Percentiles rank a stretch among this genome's conserved stretches.
Conservation (phyloP, 2,329 filamentous ascomycete species). For the Exophiala bonariae region DNA sequence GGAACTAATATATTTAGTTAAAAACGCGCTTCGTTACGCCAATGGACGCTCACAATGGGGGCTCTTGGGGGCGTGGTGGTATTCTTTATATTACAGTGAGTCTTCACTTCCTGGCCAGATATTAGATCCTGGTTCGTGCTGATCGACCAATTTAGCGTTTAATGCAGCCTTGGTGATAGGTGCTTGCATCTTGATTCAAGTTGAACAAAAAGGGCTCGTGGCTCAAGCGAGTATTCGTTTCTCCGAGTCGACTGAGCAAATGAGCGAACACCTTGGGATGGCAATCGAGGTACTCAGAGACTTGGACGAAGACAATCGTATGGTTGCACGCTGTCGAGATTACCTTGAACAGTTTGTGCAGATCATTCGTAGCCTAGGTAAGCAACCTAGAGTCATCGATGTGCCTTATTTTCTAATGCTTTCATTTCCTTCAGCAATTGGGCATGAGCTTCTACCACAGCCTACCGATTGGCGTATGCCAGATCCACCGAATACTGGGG, state of each 20-base stretch:
- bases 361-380: constrained; percentile 10
- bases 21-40: constrained; percentile 21
- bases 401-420: neutral
- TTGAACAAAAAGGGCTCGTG: too few species aligned
- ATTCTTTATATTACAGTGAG: constrained; percentile 38
- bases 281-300: neutral
- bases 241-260: too few species aligned
- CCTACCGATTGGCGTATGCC: constrained; percentile 10
- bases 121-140: neutral
- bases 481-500: neutral
- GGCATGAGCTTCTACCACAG: constrained; percentile 10
- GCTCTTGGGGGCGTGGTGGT: constrained; percentile 35
- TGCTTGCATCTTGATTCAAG: neutral
- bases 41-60: constrained; percentile 22
- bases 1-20: constrained; percentile 31
- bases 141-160: neutral
- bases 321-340: constrained; percentile 12
- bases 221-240: too few species aligned
- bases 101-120: neutral
- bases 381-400: neutral
- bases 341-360: constrained; percentile 19
- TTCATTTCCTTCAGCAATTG: constrained; percentile 6
- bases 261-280: neutral
- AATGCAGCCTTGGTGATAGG: neutral
- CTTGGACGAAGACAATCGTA: neutral